A percentile compares a stretch with the other conserved stretches of the same genome.
These are phyloP conservation scores for Verbena officinalis DNA, from an alignment of 257 asterid species.

Conservation along the genomic window DNA sequence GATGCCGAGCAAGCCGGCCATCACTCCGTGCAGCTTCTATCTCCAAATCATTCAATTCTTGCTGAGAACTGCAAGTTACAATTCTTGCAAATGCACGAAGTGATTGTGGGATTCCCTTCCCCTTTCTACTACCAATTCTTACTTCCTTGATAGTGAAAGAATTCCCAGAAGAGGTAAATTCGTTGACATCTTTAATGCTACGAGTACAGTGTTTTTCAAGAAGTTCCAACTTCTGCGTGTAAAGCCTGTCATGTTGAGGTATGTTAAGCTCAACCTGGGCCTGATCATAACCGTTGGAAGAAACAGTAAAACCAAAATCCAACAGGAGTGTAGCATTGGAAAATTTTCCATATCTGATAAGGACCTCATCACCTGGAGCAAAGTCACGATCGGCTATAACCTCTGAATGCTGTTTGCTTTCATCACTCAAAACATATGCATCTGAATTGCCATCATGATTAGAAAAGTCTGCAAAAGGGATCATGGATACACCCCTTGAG, in stretches of 20 bases:
- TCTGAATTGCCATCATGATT: constrained; percentile 74
- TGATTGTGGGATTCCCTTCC: constrained; percentile 87
- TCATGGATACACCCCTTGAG: constrained; percentile 74
- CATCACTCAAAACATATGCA: constrained; percentile 56
- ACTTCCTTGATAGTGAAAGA: constrained; percentile 73
- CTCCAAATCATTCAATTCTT: constrained; percentile 62
- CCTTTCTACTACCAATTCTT: constrained; percentile 42
- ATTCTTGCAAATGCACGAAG: constrained; percentile 87
- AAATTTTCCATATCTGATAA: constrained; percentile 72
- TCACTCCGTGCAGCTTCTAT: constrained; percentile 64
- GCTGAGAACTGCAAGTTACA: constrained; percentile 52
- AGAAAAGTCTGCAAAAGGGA: constrained; percentile 87
- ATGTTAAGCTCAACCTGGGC: constrained; percentile 56
- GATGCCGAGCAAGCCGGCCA: constrained; percentile 79
- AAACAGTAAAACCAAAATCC: constrained; percentile 79
- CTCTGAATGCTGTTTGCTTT: constrained; percentile 57
- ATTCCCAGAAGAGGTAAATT: constrained; percentile 46
- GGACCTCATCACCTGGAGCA: constrained; percentile 78
- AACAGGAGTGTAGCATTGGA: constrained; percentile 73
- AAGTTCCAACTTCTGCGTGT: constrained; percentile 59
- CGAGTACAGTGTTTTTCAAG: constrained; percentile 46
- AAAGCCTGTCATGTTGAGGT: constrained; percentile 55
- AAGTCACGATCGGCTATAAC: constrained; percentile 73
- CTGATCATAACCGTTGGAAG: constrained; percentile 66
- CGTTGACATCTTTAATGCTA: constrained; percentile 49